phyloP scores from a whole-genome alignment of 805 yeast genomes.

The Wickerhamiella domercqiae region DNA sequence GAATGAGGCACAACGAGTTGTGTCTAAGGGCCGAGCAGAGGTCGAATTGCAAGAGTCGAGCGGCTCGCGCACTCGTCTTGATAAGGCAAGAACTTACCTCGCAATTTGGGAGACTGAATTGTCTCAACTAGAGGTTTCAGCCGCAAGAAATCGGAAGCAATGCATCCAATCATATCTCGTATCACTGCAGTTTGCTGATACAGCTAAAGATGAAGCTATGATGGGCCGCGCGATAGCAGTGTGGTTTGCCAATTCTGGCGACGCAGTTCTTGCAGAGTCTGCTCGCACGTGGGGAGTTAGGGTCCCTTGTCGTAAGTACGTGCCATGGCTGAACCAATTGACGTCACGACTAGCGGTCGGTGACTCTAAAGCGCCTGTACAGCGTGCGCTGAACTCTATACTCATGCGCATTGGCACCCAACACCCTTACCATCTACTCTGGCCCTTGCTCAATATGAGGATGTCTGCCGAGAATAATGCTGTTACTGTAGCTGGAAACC shows the following conservation, averaged over 20 bases:
- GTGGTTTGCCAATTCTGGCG: slow-evolving; percentile 54
- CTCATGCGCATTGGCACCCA: slow-evolving; percentile 1
- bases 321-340: slow-evolving; percentile 74
- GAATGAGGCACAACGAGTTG: background rate
- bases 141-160: slow-evolving; percentile 31
- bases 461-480: background rate
- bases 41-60: background rate
- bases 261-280: slow-evolving; percentile 22
- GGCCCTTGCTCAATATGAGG: slow-evolving; percentile 10
- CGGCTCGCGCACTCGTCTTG: slow-evolving; percentile 2
- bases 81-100: slow-evolving; percentile 16
- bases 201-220: background rate
- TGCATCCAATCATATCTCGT: slow-evolving; percentile 47
- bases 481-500: background rate
- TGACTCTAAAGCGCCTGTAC: slow-evolving; percentile 47
- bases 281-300: too few relatives aligned
- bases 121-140: slow-evolving; percentile 25
- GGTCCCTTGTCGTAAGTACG: slow-evolving; percentile 48
- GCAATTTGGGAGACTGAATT: slow-evolving; percentile 34
- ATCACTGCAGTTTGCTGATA: slow-evolving; percentile 21
- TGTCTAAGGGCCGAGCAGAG: slow-evolving; percentile 1
- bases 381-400: slow-evolving; percentile 27
- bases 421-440: slow-evolving; percentile 11
- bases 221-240: slow-evolving; percentile 48
- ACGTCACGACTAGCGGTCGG: slow-evolving; percentile 45